These are phyloP conservation scores for Austroboletus eburneus DNA, from an alignment of 768 basidiomycete species.

Conservation along the genomic window DNA sequence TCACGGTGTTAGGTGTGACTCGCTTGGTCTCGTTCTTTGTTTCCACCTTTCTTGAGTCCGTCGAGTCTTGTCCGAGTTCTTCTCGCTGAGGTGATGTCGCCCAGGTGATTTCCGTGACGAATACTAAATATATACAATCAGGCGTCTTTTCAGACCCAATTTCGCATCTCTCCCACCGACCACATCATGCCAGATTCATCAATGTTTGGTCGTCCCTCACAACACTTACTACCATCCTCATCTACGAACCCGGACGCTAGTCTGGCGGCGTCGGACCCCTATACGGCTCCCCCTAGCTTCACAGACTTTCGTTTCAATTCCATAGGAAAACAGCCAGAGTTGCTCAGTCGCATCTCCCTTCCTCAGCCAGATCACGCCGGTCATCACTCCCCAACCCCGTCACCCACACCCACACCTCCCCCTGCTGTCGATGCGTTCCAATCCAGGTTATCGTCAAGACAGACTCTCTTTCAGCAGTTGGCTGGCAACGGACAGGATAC, in stretches of 20 bases:
- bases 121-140: conserved; percentile 16
- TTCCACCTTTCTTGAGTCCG: neutral
- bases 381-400: conserved; percentile 29
- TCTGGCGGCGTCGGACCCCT: neutral
- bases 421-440: neutral
- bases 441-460: conserved; percentile 15
- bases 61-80: neutral
- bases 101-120: neutral
- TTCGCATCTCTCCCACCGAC: conserved; percentile 12
- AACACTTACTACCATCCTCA: conserved; percentile 20
- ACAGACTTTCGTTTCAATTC: conserved; percentile 44
- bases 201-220: conserved; percentile 27
- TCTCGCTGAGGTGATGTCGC: conserved; percentile 12
- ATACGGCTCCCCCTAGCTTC: conserved; percentile 27
- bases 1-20: too few species aligned
- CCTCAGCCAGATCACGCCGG: conserved; percentile 22
- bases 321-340: conserved; percentile 51
- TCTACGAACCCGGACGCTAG: neutral
- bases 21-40: too few species aligned
- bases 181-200: conserved; percentile 26
- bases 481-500: conserved; percentile 3
- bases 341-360: conserved; percentile 48
- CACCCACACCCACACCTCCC: conserved; percentile 9
- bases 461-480: conserved; percentile 20
- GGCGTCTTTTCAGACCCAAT: conserved; percentile 6